Conservation (phyloP, 2,329 filamentous ascomycete species). For the Botrytis byssoidea region DNA sequence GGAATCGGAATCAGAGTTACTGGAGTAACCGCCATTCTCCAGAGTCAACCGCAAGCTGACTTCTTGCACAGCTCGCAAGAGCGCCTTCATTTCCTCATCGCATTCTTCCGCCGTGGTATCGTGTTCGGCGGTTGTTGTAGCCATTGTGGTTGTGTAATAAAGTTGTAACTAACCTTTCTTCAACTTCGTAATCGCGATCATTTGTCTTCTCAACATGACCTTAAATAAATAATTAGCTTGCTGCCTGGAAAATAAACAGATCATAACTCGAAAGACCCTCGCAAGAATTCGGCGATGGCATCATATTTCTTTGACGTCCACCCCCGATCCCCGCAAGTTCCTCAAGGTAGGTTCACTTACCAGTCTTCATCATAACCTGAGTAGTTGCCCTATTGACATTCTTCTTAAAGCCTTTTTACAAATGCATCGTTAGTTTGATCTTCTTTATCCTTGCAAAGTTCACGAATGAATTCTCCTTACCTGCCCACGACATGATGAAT, state of each 20-base stretch:
- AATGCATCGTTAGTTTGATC: neutral
- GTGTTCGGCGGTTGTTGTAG: neutral
- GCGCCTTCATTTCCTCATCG: neutral
- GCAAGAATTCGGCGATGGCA: neutral
- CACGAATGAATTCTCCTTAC: conserved; percentile 37
- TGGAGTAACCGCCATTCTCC: neutral
- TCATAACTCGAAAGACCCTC: neutral
- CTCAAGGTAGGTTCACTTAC: conserved; percentile 45
- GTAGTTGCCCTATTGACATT: conserved; percentile 98
- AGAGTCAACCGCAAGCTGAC: neutral
- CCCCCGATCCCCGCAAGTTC: neutral
- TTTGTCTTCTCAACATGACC: conserved; percentile 98
- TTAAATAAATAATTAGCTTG: conserved; percentile 34
- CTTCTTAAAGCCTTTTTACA: conserved; percentile 73
- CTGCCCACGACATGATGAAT: conserved; percentile 49
- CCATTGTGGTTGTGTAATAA: neutral
- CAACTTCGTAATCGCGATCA: conserved; percentile 97
- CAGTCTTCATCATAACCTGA: conserved; percentile 99
- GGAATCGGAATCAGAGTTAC: neutral
- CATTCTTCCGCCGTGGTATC: neutral
- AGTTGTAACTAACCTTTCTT: conserved; percentile 65
- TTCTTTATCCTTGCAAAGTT: conserved; percentile 29
- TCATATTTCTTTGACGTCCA: neutral
- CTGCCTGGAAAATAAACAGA: conserved; percentile 1
- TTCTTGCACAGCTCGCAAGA: neutral